Conservation (phyloP, 2,329 filamentous ascomycete genomes). For the Cladosporium sp. region DNA sequence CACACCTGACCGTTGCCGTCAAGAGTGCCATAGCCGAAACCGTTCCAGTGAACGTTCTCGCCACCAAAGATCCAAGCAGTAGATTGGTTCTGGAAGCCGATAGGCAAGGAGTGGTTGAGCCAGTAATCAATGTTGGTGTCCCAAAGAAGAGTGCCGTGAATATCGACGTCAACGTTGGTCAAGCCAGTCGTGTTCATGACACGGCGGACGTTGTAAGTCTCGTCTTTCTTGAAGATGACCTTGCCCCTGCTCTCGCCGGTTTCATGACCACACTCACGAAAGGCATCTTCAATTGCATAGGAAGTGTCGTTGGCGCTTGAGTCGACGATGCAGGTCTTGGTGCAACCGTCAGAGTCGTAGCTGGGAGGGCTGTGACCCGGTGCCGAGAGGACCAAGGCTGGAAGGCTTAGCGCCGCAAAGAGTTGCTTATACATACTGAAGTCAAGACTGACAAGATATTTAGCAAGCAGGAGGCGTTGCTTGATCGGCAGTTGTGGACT, state of each 20-base stretch:
- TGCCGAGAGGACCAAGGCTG: not conserved
- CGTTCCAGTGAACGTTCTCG: constrained; percentile 44
- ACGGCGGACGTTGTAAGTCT: constrained; percentile 43
- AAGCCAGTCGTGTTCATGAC: constrained; percentile 46
- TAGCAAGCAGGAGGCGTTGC: not conserved
- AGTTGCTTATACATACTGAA: constrained; percentile 9
- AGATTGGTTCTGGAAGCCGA: constrained; percentile 52
- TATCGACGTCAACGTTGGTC: constrained; percentile 42
- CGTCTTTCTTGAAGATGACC: constrained; percentile 44
- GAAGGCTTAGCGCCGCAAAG: constrained; percentile 8
- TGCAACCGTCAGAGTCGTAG: constrained; percentile 3
- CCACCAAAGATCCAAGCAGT: constrained; percentile 52
- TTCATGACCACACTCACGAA: constrained; percentile 43
- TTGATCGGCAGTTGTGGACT: not conserved
- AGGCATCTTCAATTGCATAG: constrained; percentile 44
- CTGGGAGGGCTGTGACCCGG: not conserved
- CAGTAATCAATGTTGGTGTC: constrained; percentile 44
- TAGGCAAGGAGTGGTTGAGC: constrained; percentile 44
- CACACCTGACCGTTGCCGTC: constrained; percentile 56
- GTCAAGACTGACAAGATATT: not conserved
- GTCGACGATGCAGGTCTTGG: constrained; percentile 8
- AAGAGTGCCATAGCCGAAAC: constrained; percentile 47
- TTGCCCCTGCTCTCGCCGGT: constrained; percentile 29
- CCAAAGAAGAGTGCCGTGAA: constrained; percentile 43
- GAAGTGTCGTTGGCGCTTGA: constrained; percentile 42